These are phyloP conservation scores for Lentinula lateritia DNA, from an alignment of 768 basidiomycete genomes.

Conservation along the genomic window DNA sequence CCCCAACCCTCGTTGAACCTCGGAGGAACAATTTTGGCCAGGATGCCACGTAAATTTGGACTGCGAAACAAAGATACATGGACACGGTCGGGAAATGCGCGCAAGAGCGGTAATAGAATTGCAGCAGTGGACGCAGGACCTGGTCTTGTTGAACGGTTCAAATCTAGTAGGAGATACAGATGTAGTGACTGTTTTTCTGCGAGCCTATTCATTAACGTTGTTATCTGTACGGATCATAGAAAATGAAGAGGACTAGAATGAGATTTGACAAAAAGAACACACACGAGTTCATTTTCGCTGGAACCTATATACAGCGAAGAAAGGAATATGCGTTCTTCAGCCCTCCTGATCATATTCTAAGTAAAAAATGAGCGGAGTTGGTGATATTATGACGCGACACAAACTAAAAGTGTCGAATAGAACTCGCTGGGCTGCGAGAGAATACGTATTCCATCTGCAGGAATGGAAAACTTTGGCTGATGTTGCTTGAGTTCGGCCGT, in stretches of 20 bases:
- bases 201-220: constrained; percentile 58
- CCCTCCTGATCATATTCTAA: constrained; percentile 75
- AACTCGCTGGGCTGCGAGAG: constrained; percentile 57
- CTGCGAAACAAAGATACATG: constrained; percentile 82
- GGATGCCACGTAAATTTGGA: constrained; percentile 72
- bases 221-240: constrained; percentile 46
- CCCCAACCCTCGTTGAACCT: constrained; percentile 99
- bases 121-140: constrained; percentile 64
- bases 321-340: constrained; percentile 76
- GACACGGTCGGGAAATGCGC: constrained; percentile 52
- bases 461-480: constrained; percentile 45
- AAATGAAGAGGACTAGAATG: background rate
- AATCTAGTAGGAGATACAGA: constrained; percentile 72
- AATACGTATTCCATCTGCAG: constrained; percentile 44
- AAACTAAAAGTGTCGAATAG: constrained; percentile 47
- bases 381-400: constrained; percentile 17
- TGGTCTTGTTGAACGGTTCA: constrained; percentile 73
- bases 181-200: constrained; percentile 52
- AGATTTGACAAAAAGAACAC: constrained; percentile 21
- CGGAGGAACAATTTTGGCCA: constrained; percentile 77
- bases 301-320: constrained; percentile 88
- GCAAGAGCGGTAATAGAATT: constrained; percentile 66
- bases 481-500: constrained; percentile 25
- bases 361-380: background rate
- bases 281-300: constrained; percentile 72